Conservation (phyloP, 2,329 filamentous ascomycete species). For the Harringtonia lauricola region DNA sequence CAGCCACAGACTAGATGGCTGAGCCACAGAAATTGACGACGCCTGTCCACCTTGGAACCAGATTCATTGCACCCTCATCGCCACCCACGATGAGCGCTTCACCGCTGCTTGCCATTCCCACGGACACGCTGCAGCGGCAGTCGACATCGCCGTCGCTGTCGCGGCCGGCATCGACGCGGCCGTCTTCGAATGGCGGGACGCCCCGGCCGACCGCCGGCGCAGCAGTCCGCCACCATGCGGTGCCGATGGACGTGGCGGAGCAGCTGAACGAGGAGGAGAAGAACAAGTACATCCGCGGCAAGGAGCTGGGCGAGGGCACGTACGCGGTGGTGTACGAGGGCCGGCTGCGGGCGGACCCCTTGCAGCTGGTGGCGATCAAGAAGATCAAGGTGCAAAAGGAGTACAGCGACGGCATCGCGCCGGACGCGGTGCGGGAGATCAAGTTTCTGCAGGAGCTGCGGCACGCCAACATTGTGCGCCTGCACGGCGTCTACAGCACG, state of each 20-base stretch:
- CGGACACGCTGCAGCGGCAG: constrained; percentile 18
- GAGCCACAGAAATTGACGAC: no score
- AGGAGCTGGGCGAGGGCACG: constrained; percentile 89
- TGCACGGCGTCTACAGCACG: constrained; percentile 86
- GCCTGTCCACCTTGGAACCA: no score
- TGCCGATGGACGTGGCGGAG: constrained; percentile 55
- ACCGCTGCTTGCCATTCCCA: constrained; percentile 30
- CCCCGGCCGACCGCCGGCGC: constrained; percentile 3
- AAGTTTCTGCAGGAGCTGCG: constrained; percentile 89
- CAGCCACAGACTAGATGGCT: no score
- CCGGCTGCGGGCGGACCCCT: constrained; percentile 62
- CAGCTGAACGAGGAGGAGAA: constrained; percentile 74
- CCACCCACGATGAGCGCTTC: constrained; percentile 31
- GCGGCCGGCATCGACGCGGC: constrained; percentile 1
- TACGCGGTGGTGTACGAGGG: constrained; percentile 94
- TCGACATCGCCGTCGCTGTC: constrained; percentile 3
- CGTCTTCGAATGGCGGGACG: constrained; percentile 7
- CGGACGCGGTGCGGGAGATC: constrained; percentile 91
- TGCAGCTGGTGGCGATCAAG: constrained; percentile 76
- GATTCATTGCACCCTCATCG: not conserved
- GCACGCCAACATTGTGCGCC: constrained; percentile 90
- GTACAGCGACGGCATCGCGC: constrained; percentile 82
- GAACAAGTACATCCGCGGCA: constrained; percentile 75
- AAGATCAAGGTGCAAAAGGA: constrained; percentile 83
- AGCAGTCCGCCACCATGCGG: constrained; percentile 13